These are phyloP conservation scores for Solanum dulcamara DNA, from an alignment of 257 asterid species.

Conservation along the genomic window DNA sequence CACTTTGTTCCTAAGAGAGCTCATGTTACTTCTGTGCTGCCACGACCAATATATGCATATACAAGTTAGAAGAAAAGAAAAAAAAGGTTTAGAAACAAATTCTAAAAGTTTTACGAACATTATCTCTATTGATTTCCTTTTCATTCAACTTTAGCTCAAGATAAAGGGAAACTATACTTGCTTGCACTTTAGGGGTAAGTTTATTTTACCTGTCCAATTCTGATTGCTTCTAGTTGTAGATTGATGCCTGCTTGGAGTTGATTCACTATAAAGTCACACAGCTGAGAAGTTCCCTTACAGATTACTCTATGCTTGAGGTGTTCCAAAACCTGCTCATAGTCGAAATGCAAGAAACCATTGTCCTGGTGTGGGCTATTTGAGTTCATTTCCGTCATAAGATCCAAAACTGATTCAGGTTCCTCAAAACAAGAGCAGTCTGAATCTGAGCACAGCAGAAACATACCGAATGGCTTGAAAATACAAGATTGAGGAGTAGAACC, in stretches of 20 bases:
- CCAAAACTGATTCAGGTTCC: conserved; percentile 10
- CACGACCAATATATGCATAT: not conserved
- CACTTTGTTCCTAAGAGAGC: not conserved
- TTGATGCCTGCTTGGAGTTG: conserved; percentile 16
- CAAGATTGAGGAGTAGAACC: not conserved
- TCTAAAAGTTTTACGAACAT: not conserved
- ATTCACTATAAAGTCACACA: not conserved
- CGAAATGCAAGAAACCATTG: not conserved
- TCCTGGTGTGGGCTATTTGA: not conserved
- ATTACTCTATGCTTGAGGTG: not conserved
- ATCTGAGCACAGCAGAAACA: conserved; percentile 12
- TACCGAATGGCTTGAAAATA: conserved; percentile 12
- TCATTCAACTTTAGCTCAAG: not conserved
- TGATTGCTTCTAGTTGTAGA: conserved; percentile 10
- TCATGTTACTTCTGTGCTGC: not conserved
- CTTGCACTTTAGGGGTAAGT: not conserved
- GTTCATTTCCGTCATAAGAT: not conserved
- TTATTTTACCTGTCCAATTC: conserved; percentile 10
- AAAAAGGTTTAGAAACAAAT: not conserved
- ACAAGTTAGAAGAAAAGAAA: not conserved
- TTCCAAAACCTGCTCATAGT: conserved; percentile 6
- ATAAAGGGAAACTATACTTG: not conserved
- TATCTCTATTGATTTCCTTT: not conserved
- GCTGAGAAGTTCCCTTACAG: conserved; percentile 2
- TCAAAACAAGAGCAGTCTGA: conserved; percentile 17